Conservation (phyloP, 1,139 yeast genomes). For the Saccharomycopsis hybrid region DNA sequence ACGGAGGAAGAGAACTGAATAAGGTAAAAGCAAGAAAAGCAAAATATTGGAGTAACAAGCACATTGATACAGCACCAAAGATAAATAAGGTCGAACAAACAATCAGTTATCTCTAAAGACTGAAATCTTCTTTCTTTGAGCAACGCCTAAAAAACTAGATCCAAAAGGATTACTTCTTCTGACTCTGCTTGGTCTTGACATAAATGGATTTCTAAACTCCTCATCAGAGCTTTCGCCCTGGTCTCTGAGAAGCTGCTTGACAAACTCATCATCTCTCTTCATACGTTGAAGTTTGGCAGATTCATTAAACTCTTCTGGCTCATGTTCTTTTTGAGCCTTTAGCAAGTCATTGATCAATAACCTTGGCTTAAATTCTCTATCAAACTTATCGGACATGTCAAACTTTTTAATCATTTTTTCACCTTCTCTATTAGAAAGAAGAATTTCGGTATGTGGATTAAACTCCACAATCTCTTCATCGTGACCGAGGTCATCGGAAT, state of each 20-base stretch:
- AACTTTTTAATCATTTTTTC: slow-evolving; percentile 13
- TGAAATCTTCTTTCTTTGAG: too few species aligned
- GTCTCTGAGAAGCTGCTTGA: slow-evolving; percentile 2
- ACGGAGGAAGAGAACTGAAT: too few species aligned
- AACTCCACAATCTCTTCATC: slow-evolving; percentile 1
- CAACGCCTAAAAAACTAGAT: too few species aligned
- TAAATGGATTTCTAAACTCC: neutral
- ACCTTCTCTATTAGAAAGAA: slow-evolving; percentile 15
- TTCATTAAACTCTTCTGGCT: neutral
- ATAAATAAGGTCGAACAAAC: too few species aligned
- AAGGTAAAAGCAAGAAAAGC: too few species aligned
- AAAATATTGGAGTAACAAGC: too few species aligned
- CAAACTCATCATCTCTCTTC: slow-evolving; percentile 7
- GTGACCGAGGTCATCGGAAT: neutral
- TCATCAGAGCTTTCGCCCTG: slow-evolving; percentile 5
- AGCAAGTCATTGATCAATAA: slow-evolving; percentile 3
- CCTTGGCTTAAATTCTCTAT: slow-evolving; percentile 15
- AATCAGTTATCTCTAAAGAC: too few species aligned
- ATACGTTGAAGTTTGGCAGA: too few species aligned
- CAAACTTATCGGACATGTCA: slow-evolving; percentile 6
- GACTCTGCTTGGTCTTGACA: too few species aligned
- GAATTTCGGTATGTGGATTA: slow-evolving; percentile 13
- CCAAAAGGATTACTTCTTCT: too few species aligned
- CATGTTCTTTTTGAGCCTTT: neutral
- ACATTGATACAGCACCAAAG: too few species aligned